Evolutionary conservation across 2,329 filamentous ascomycete species (phyloP), one percentile per base, ranked within the genome.

Genomic region (Karstenula rhodostoma): DNA sequence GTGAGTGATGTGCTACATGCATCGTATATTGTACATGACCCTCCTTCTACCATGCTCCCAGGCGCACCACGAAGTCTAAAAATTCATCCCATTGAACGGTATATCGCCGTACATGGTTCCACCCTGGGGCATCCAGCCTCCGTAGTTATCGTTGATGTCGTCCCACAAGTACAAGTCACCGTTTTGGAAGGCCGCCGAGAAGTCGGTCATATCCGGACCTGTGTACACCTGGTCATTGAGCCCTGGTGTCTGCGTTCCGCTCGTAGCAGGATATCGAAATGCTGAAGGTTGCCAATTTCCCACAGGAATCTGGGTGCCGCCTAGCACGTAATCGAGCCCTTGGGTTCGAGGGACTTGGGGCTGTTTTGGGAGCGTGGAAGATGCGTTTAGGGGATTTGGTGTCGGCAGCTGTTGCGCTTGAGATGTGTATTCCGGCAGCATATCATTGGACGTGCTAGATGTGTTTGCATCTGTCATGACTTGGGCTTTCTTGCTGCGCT

Each of bases 131-230:
- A 71, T 69, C 73, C 74, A 77, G 0, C 72, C 70, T 13, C 71
- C 73, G 43, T 71, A 73, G 37, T 66, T 73, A n/a, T 77, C 74
- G 13, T 67, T 69, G n/a, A 72, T 62, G 29, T 76, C 75, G 50
- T 77, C 75, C 75, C 75, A 77, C 1, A 77, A 62, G 58, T 77
- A 77, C 55, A 77, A 62, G 56, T 77, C 75, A 9, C 75, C 75
- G 22, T 76, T 70, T 32, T 76, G 73, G 52, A 77, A 77, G 2
- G 75, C 73, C 0, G 68, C 63, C 0, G 68, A 70, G 57, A 77
- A 76, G 35, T 76, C 74, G 1, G 69, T 69, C 63, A 76, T 73
- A 22, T 73, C 73, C 3, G 69, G 62, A 1, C 70, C 61, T 17
- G 69, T 69, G 0, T 25, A 51, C 13, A 33, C 19, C 37, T 25